Percentiles rank a stretch among this genome's conserved stretches.
phyloP scores from a whole-genome alignment of 257 asterid species.

The Nicotiana undulata region DNA sequence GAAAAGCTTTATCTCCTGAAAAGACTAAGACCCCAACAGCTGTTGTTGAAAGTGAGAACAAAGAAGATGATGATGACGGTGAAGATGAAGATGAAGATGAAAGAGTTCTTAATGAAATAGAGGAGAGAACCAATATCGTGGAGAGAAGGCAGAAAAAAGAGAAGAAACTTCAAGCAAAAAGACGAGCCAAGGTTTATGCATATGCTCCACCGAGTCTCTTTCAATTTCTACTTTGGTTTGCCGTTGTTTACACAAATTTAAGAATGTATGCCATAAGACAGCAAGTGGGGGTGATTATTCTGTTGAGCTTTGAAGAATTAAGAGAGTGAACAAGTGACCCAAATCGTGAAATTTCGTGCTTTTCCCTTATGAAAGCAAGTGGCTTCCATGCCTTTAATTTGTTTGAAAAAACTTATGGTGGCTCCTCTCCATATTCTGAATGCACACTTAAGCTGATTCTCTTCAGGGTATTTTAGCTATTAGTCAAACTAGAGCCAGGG shows the following conservation, averaged over 20 bases:
- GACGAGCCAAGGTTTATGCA: slow-evolving; percentile 62
- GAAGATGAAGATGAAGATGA: slow-evolving; percentile 83
- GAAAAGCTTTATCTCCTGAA: slow-evolving; percentile 80
- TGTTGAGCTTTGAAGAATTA: not conserved
- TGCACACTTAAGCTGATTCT: not conserved
- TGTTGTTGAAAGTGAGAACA: slow-evolving; percentile 31
- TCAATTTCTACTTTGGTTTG: not conserved
- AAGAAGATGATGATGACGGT: slow-evolving; percentile 21
- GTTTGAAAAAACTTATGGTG: not conserved
- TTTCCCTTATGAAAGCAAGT: not conserved
- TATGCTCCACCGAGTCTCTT: not conserved
- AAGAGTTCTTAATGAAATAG: slow-evolving; percentile 67
- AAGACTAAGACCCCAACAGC: slow-evolving; percentile 32
- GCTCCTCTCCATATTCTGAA: not conserved
- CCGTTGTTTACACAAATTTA: not conserved
- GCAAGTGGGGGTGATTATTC: not conserved
- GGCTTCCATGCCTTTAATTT: not conserved
- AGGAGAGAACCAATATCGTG: slow-evolving; percentile 69
- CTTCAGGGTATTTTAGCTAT: not conserved
- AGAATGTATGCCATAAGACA: not conserved
- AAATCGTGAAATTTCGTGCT: not conserved
- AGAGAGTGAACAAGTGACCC: not conserved
- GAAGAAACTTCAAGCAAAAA: slow-evolving; percentile 60
- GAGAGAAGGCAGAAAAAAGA: slow-evolving; percentile 73
- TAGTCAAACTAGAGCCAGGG: not conserved